These are phyloP conservation scores for Paecilomyces sp. DNA, from an alignment of 2,329 filamentous ascomycete genomes.

Conservation along the genomic window DNA sequence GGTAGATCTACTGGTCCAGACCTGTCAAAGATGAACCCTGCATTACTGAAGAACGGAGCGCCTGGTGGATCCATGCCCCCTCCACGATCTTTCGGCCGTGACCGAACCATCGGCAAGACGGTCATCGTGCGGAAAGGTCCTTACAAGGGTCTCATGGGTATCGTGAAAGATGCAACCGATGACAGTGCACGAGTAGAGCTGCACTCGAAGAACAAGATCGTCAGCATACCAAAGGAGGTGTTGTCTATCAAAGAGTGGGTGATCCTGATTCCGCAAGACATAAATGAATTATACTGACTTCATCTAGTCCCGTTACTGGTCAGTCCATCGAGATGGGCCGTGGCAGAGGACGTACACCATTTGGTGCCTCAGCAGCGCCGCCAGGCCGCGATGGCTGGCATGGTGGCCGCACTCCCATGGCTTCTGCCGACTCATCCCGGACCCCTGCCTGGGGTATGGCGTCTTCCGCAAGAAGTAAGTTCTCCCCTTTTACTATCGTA, in stretches of 20 bases:
- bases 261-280: slow-evolving; percentile 1
- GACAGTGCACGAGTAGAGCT: slow-evolving; percentile 81
- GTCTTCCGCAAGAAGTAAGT: slow-evolving; percentile 55
- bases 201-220: slow-evolving; percentile 87
- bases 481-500: neutral
- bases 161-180: slow-evolving; percentile 91
- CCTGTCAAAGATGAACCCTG: slow-evolving; percentile 86
- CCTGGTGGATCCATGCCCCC: slow-evolving; percentile 56
- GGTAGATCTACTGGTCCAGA: slow-evolving; percentile 72
- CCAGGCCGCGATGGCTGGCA: slow-evolving; percentile 49
- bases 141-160: slow-evolving; percentile 88
- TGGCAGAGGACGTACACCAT: slow-evolving; percentile 41
- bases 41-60: slow-evolving; percentile 63
- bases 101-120: slow-evolving; percentile 82
- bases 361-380: slow-evolving; percentile 41
- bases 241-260: slow-evolving; percentile 78
- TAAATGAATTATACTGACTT: slow-evolving; percentile 11
- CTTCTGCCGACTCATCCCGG: slow-evolving; percentile 53
- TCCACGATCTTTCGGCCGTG: slow-evolving; percentile 65
- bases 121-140: slow-evolving; percentile 80
- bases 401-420: slow-evolving; percentile 62
- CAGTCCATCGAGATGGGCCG: slow-evolving; percentile 65
- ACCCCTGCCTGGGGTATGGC: slow-evolving; percentile 68
- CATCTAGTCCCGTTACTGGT: slow-evolving; percentile 55
- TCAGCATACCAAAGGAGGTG: slow-evolving; percentile 73